Percentiles rank a stretch among this genome's conserved stretches.
phyloP scores from a whole-genome alignment of 1,284 basidiomycete genomes.

The Ganoderma sinense region DNA sequence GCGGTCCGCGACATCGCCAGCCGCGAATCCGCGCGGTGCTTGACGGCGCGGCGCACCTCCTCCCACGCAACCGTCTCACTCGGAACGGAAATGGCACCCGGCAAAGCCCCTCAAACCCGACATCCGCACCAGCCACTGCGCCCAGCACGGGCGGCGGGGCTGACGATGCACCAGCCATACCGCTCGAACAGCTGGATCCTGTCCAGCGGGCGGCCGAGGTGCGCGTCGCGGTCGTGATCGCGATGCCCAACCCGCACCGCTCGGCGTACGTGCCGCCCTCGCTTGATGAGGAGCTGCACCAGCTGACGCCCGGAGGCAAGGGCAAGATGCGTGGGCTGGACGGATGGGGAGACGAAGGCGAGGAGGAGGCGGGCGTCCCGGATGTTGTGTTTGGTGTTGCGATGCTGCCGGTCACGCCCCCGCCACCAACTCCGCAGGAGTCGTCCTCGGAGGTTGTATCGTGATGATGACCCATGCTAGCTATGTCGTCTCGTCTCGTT shows the following conservation, averaged over 20 bases:
- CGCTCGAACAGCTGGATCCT: constrained; percentile 25
- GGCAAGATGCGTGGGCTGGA: constrained; percentile 38
- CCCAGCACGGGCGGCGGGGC: background rate
- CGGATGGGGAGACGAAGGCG: constrained; percentile 38
- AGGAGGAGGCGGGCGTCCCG: constrained; percentile 50
- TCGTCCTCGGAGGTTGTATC: background rate
- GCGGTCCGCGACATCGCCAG: constrained; percentile 9
- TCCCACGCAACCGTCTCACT: constrained; percentile 25
- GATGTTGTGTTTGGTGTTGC: constrained; percentile 55
- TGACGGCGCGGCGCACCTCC: constrained; percentile 21
- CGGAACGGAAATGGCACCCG: constrained; percentile 25
- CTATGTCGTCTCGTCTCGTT: background rate
- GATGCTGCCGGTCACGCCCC: constrained; percentile 33
- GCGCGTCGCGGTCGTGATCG: constrained; percentile 66
- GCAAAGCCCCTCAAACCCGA: background rate
- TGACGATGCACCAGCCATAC: constrained; percentile 16
- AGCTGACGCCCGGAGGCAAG: constrained; percentile 27
- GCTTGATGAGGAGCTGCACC: constrained; percentile 14
- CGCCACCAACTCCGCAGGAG: background rate
- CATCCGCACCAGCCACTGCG: constrained; percentile 5
- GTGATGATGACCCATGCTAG: background rate
- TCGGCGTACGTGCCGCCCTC: constrained; percentile 26
- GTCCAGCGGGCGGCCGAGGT: constrained; percentile 35
- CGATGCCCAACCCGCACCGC: constrained; percentile 61
- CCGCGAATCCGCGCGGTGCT: constrained; percentile 14